Conservation (phyloP, 2,329 filamentous ascomycete species). For the Dactylonectria macrodidyma region DNA sequence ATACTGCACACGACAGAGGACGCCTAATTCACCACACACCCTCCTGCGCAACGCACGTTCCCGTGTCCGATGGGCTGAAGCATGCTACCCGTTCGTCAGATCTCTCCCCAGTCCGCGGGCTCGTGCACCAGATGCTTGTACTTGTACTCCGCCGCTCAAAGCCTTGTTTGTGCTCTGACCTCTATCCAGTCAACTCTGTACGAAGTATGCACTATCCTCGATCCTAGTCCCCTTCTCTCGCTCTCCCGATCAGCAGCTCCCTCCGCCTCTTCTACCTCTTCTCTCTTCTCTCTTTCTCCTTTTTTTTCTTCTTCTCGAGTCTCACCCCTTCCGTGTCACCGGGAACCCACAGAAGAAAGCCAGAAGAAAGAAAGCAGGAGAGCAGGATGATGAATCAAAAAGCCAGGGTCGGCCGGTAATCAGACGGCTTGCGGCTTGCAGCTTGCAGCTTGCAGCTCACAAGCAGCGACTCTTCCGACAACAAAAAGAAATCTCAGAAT, state of each 20-base stretch:
- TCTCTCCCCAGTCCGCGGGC: conserved; percentile 33
- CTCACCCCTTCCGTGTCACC: conserved; percentile 8
- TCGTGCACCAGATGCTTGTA: conserved; percentile 16
- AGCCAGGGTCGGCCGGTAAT: too few species aligned
- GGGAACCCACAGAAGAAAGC: neutral
- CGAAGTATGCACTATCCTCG: neutral
- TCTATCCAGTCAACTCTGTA: neutral
- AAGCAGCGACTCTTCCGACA: conserved; percentile 22
- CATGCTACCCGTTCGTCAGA: conserved; percentile 48
- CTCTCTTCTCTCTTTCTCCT: too few species aligned
- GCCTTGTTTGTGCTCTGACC: conserved; percentile 5
- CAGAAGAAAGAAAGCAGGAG: neutral
- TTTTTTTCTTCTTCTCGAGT: neutral
- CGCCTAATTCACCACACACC: conserved; percentile 7
- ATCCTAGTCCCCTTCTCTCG: neutral
- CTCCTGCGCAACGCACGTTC: conserved; percentile 44
- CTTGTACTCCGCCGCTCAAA: neutral
- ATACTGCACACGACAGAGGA: neutral
- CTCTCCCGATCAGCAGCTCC: too few species aligned
- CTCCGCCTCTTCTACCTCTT: too few species aligned
- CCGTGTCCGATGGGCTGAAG: conserved; percentile 50
- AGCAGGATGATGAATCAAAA: too few species aligned
- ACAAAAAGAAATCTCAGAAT: neutral
- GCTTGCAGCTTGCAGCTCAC: conserved; percentile 1
- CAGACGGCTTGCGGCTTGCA: too few species aligned